Conservation (phyloP, 208 protist genomes). For the Herpetomonas tarakana region DNA sequence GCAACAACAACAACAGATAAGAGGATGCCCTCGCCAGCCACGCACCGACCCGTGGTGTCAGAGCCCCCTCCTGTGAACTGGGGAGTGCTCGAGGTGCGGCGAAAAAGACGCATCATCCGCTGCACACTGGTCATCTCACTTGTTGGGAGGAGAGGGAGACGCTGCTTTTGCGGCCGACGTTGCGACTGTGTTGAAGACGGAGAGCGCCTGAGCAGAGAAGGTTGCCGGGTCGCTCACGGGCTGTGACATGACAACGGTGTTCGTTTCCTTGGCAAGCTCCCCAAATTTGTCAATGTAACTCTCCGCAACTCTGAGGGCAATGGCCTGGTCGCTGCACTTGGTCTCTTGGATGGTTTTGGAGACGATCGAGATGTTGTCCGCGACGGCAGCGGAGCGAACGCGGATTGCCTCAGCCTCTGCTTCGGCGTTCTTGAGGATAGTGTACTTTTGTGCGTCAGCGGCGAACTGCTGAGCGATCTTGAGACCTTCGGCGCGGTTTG, state of each 20-base stretch:
- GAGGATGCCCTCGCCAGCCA: no score
- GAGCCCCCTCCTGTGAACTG: no score
- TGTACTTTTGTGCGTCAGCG: constrained; percentile 89
- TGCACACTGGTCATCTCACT: no score
- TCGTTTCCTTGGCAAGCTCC: constrained; percentile 88
- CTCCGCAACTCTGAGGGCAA: constrained; percentile 87
- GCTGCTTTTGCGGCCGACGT: constrained; percentile 27
- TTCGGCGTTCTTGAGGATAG: constrained; percentile 41
- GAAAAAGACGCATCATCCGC: no score
- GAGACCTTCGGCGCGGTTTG: constrained; percentile 91
- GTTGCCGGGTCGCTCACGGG: constrained; percentile 83
- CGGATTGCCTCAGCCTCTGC: constrained; percentile 66
- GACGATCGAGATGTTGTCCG: constrained; percentile 64
- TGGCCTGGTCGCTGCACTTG: constrained; percentile 53
- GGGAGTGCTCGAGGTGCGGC: no score
- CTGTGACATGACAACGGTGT: constrained; percentile 94
- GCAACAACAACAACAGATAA: no score
- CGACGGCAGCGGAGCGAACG: constrained; percentile 51
- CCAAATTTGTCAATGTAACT: constrained; percentile 92
- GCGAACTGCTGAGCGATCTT: constrained; percentile 73
- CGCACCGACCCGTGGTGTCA: no score
- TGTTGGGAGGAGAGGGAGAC: neutral
- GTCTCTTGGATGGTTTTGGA: constrained; percentile 40
- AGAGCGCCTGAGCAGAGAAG: constrained; percentile 93
- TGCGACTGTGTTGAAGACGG: constrained; percentile 70